Conservation (phyloP, 306 rosid species). For the Coriaria nepalensis region DNA sequence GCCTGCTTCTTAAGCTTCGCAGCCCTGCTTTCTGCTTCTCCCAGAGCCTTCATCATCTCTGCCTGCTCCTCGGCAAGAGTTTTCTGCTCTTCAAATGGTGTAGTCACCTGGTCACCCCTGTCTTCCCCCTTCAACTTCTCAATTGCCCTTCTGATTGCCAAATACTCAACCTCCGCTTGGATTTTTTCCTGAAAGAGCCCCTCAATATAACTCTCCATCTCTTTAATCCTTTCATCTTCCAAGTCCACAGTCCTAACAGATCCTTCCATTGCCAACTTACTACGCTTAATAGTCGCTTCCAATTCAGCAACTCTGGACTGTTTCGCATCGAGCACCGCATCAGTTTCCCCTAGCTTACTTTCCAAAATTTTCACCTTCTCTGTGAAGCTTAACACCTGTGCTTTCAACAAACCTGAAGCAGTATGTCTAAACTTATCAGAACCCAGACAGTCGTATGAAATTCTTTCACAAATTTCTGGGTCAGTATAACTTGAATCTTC, state of each 20-base stretch:
- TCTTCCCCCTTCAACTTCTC: constrained; percentile 32
- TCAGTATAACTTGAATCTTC: constrained; percentile 22
- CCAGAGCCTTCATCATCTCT: constrained; percentile 32
- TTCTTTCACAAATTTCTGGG: constrained; percentile 22
- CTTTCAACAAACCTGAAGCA: constrained; percentile 39
- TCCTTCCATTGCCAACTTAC: constrained; percentile 31
- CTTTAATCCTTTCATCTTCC: constrained; percentile 24
- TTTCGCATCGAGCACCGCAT: constrained; percentile 30
- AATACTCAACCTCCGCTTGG: constrained; percentile 61
- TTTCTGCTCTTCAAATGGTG: constrained; percentile 40
- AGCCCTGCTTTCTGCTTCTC: constrained; percentile 38
- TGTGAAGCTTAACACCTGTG: constrained; percentile 37
- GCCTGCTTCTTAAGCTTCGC: constrained; percentile 38
- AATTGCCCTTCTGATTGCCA: constrained; percentile 26
- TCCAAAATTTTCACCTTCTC: constrained; percentile 40
- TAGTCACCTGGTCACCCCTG: constrained; percentile 11
- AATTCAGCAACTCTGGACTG: constrained; percentile 54
- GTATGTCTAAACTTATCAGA: constrained; percentile 27
- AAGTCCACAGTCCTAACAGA: constrained; percentile 26
- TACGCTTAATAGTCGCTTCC: constrained; percentile 31
- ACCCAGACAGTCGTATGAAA: constrained; percentile 27
- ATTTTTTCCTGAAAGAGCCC: constrained; percentile 41
- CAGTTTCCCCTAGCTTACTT: constrained; percentile 35
- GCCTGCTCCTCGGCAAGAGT: constrained; percentile 33
- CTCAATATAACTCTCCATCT: constrained; percentile 35